These are phyloP conservation scores for Botryotinia calthae DNA, from an alignment of 2,329 filamentous ascomycete species.

Conservation along the genomic window DNA sequence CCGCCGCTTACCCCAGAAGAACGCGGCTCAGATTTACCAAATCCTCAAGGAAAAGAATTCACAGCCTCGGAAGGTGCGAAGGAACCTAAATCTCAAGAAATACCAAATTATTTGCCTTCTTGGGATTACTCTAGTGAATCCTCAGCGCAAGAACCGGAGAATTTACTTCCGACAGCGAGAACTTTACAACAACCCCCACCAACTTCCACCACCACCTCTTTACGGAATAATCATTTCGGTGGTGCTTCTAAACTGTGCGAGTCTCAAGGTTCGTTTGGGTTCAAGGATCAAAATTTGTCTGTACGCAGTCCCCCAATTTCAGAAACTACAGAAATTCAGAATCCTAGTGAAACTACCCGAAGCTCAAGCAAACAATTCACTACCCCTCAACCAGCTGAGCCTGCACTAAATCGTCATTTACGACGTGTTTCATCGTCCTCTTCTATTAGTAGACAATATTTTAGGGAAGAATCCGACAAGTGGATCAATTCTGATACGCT, in stretches of 20 bases:
- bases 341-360: not conserved
- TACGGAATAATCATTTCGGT: not conserved
- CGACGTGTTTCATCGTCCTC: not conserved
- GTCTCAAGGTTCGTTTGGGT: not conserved
- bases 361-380: not conserved
- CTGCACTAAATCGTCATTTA: not conserved
- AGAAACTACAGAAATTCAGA: not conserved
- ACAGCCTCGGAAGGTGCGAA: not conserved
- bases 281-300: not conserved
- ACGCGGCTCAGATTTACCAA: not conserved
- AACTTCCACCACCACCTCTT: not conserved
- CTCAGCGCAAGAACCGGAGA: not conserved
- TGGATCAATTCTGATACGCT: conserved; percentile 14
- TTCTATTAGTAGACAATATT: not conserved
- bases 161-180: not conserved
- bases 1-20: not conserved
- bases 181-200: not conserved
- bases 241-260: too few relatives aligned
- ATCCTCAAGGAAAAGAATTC: not conserved
- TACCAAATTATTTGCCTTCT: not conserved
- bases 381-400: not conserved
- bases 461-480: not conserved
- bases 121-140: not conserved
- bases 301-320: not conserved
- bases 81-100: not conserved